phyloP scores from a whole-genome alignment of 495 filamentous ascomycete genomes.

The Xanthoparmelia taractica region DNA sequence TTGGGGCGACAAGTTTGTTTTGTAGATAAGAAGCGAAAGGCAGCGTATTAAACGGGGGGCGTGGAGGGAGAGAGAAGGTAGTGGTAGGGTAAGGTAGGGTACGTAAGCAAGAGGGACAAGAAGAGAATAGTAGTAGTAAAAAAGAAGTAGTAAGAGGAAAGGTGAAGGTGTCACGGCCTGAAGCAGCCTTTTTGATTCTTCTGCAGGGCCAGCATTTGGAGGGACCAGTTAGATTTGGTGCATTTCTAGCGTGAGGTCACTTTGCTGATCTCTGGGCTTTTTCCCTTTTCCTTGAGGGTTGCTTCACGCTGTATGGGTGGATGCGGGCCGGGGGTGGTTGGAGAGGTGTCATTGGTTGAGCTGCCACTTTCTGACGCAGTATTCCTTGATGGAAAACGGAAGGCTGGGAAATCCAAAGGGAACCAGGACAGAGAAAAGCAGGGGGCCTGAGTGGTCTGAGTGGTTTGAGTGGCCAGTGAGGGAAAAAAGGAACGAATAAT shows the following conservation, averaged over 20 bases:
- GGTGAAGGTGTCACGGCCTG: constrained; percentile 19
- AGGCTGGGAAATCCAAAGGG: background rate
- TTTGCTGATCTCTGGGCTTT: too few species aligned
- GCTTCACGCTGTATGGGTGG: background rate
- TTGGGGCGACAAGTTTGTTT: too few species aligned
- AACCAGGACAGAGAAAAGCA: too few species aligned
- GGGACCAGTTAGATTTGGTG: background rate
- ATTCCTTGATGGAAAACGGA: background rate
- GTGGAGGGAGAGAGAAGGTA: background rate
- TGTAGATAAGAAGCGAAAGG: constrained; percentile 2
- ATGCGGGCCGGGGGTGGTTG: background rate
- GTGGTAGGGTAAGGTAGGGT: too few species aligned
- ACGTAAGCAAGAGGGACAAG: background rate
- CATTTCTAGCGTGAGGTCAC: background rate
- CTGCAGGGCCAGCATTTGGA: background rate
- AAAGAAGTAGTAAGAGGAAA: too few species aligned
- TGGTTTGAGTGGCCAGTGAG: constrained; percentile 11
- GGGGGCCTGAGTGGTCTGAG: too few species aligned
- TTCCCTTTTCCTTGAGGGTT: too few species aligned
- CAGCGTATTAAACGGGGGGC: background rate
- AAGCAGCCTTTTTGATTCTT: constrained; percentile 15
- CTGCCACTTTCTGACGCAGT: background rate
- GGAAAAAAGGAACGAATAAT: too few species aligned
- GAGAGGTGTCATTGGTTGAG: background rate
- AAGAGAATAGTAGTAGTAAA: constrained; percentile 7